Evolutionary conservation across 768 basidiomycete genomes (phyloP).

Genomic region (Galerina marginata): DNA sequence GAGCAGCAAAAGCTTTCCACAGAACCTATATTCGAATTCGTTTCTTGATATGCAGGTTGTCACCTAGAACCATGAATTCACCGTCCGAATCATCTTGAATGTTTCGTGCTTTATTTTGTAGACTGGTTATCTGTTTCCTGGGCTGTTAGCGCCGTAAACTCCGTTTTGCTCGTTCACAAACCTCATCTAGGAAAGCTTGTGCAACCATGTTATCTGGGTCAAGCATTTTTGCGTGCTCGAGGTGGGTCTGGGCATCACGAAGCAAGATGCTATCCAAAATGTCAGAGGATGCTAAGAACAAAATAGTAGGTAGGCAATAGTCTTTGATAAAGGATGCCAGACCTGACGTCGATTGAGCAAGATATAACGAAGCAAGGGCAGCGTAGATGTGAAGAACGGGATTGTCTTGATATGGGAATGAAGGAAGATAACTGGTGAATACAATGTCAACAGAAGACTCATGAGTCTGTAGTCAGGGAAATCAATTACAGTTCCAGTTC

Average conservation of each 20-base stretch:
- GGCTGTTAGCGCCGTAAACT: conserved; percentile 1
- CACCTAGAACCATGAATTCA: conserved; percentile 32
- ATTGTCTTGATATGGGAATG: conserved; percentile 87
- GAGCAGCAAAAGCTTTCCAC: background rate
- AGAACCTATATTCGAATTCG: conserved; percentile 24
- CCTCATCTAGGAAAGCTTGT: conserved; percentile 60
- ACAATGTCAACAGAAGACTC: conserved; percentile 10
- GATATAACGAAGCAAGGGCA: conserved; percentile 71
- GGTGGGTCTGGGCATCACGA: conserved; percentile 64
- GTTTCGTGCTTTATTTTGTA: conserved; percentile 22
- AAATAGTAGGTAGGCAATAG: conserved; percentile 2
- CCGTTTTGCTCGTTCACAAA: conserved; percentile 15
- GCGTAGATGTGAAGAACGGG: conserved; percentile 83
- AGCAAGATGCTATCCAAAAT: conserved; percentile 41
- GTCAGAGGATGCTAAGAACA: background rate
- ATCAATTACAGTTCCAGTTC: conserved; percentile 82
- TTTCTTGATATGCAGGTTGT: conserved; percentile 27
- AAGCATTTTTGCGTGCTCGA: conserved; percentile 65
- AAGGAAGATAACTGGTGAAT: conserved; percentile 74
- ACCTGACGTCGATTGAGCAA: conserved; percentile 47
- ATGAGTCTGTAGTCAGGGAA: conserved; percentile 5
- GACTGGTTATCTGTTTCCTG: conserved; percentile 21
- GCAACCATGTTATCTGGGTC: conserved; percentile 64
- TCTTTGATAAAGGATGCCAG: background rate
- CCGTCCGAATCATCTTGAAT: conserved; percentile 41